Base-by-base conservation (phyloP, 2,329 filamentous ascomycete genomes). In the Paraphoma chrysanthemicola region DNA sequence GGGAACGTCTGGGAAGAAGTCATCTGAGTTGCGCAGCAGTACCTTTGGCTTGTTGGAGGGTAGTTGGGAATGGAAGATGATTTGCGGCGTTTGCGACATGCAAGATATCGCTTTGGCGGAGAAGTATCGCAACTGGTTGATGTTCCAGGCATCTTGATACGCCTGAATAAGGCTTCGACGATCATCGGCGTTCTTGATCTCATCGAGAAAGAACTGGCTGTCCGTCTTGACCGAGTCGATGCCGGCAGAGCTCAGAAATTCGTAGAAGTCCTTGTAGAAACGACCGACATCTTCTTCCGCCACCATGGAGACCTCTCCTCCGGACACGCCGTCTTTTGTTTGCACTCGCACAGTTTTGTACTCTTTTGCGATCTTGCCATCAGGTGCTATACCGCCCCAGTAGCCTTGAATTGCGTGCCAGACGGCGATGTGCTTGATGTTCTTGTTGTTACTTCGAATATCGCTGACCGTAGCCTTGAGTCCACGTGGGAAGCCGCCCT, bases 171-270 rank as follows among this genome's bases (percentile, higher is more conserved):
- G 85, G 8, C 86, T 82, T 33, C 87, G 85, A n/a, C 94, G 88
- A 68, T 88, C 85, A 14, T 85, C 80, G 6, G 94, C 87, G 44
- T 88, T 85, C 23, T 84, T 79, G 67, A 93, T 85, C 3, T 89
- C 85, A 72, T 98, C 94, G 16, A 96, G 80, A 79, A 93, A 91
- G 78, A 93, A 97, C 70, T 99, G 94, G 0, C 88, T 92, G 73
- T 99, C 95, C 0, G 93, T 93, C 76, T 99, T 99, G 64, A 97
- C 93, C 0, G 88, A 89, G 72, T 96, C 91, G 31, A 99, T 82
- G 0, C 93, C 93, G 36, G 85, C 85, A 3, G 84, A 83, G 0
- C 83, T 82, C 1, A 99, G 84, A 69, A 97, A 98, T 1, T 79
- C 77, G 74, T 98, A 99, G 74, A 98, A 98, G 73, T 98, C 94